phyloP scores from a whole-genome alignment of 371 early-diverging fungal species.

The Nematocida parisii region DNA sequence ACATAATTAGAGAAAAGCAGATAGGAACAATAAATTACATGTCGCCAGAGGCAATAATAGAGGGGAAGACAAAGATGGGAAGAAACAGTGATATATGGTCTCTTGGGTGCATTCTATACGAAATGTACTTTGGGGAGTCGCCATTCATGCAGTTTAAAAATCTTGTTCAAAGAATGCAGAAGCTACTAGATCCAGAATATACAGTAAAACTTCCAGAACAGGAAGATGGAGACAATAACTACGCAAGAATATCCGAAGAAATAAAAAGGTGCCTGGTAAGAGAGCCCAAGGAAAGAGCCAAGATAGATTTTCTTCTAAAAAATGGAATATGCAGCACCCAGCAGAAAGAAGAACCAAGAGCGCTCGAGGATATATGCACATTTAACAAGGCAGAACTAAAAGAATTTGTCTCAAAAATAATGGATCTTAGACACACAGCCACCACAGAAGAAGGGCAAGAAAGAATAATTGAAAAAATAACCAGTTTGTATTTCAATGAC shows the following conservation, averaged over 20 bases:
- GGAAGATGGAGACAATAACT: conserved; percentile 37
- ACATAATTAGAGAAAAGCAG: conserved; percentile 80
- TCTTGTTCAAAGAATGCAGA: conserved; percentile 58
- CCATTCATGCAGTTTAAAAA: conserved; percentile 56
- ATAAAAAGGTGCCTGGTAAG: conserved; percentile 41
- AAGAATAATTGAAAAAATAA: conserved; percentile 54
- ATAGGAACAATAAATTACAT: conserved; percentile 92
- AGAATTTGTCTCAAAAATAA: conserved; percentile 51
- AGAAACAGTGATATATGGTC: conserved; percentile 86
- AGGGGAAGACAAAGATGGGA: conserved; percentile 63
- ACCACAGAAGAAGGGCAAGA: conserved; percentile 42
- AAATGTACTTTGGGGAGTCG: conserved; percentile 72
- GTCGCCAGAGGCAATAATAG: conserved; percentile 82
- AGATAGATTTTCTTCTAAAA: conserved; percentile 40
- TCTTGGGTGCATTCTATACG: conserved; percentile 89
- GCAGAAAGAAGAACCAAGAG: not conserved
- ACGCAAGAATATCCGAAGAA: conserved; percentile 14
- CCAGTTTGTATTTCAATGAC: conserved; percentile 25
- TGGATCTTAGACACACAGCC: conserved; percentile 49
- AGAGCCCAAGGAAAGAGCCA: conserved; percentile 48
- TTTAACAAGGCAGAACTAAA: conserved; percentile 35
- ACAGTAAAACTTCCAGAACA: conserved; percentile 15
- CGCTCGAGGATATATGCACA: conserved; percentile 7
- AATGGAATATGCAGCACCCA: conserved; percentile 19
- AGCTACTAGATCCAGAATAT: conserved; percentile 52